These are phyloP conservation scores for Spatholobus suberectus DNA, from an alignment of 306 rosid species.

Conservation along the genomic window DNA sequence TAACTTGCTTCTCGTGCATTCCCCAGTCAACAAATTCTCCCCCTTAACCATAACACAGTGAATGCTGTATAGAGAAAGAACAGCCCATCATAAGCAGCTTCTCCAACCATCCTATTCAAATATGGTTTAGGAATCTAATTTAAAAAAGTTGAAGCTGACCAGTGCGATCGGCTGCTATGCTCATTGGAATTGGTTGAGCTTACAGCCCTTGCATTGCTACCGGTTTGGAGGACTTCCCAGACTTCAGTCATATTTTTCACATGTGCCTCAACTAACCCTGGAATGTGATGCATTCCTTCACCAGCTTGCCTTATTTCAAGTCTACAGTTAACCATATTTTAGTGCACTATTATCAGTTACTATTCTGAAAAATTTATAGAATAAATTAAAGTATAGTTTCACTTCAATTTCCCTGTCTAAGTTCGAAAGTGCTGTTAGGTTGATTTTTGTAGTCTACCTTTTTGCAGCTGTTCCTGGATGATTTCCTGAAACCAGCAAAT, in stretches of 20 bases:
- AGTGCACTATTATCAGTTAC: slow-evolving; percentile 23
- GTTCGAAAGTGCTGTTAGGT: slow-evolving; percentile 10
- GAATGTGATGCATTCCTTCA: slow-evolving; percentile 93
- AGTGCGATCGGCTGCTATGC: slow-evolving; percentile 95
- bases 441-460: slow-evolving; percentile 58
- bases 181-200: slow-evolving; percentile 93
- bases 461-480: slow-evolving; percentile 67
- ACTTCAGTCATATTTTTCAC: slow-evolving; percentile 87
- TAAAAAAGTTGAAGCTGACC: slow-evolving; percentile 52
- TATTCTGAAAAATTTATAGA: slow-evolving; percentile 18
- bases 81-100: slow-evolving; percentile 32
- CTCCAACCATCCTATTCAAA: neutral
- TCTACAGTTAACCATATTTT: slow-evolving; percentile 52
- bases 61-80: slow-evolving; percentile 63
- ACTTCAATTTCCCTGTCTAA: slow-evolving; percentile 2
- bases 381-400: slow-evolving; percentile 7
- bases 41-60: slow-evolving; percentile 99
- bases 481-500: slow-evolving; percentile 78
- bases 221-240: slow-evolving; percentile 97
- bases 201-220: slow-evolving; percentile 94
- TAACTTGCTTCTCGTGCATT: slow-evolving; percentile 88
- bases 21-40: slow-evolving; percentile 87
- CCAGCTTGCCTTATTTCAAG: slow-evolving; percentile 86
- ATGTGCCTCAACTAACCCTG: slow-evolving; percentile 89
- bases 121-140: neutral